Evolutionary conservation across 2,329 filamentous ascomycete species (phyloP).

Genomic region (Zymoseptoria ardabiliae): DNA sequence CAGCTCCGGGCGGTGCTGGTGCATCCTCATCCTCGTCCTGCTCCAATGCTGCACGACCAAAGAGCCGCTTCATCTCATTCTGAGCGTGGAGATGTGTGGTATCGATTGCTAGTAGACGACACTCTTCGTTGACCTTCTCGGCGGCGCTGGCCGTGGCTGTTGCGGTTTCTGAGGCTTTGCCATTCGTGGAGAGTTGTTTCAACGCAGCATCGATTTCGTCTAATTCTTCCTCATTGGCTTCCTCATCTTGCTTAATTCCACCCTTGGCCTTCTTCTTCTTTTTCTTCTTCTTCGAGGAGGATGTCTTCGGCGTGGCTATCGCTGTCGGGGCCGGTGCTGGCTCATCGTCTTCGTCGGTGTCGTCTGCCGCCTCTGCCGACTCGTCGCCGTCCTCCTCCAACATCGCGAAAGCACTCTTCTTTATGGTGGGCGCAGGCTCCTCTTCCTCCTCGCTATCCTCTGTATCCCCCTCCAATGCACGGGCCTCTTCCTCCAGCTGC

Average conservation of each 20-base stretch:
- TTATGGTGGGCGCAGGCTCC: conserved; percentile 17
- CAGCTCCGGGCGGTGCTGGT: conserved; percentile 27
- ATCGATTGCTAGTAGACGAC: conserved; percentile 53
- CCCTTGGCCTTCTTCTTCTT: conserved; percentile 53
- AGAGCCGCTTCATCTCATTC: conserved; percentile 82
- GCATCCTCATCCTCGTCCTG: conserved; percentile 47
- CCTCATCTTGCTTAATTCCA: conserved; percentile 17
- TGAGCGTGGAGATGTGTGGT: conserved; percentile 71
- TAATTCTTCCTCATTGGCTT: conserved; percentile 29
- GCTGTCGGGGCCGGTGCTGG: conserved; percentile 8
- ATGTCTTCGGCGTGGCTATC: conserved; percentile 20
- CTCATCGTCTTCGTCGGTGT: conserved; percentile 28
- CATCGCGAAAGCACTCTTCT: conserved; percentile 42
- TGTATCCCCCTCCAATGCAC: conserved; percentile 26
- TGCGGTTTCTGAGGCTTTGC: conserved; percentile 17
- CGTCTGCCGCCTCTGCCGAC: conserved; percentile 28
- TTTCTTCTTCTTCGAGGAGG: conserved; percentile 49
- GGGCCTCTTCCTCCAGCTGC: conserved; percentile 27
- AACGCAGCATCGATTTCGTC: conserved; percentile 63
- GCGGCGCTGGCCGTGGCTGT: conserved; percentile 22
- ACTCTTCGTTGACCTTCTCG: conserved; percentile 42
- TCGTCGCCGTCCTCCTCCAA: conserved; percentile 36
- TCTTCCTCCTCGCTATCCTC: conserved; percentile 35
- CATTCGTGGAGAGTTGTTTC: conserved; percentile 45
- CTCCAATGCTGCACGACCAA: conserved; percentile 58